These are phyloP conservation scores for Diphasiastrum complanatum DNA, from an alignment of 83 land plant species.

Conservation along the genomic window DNA sequence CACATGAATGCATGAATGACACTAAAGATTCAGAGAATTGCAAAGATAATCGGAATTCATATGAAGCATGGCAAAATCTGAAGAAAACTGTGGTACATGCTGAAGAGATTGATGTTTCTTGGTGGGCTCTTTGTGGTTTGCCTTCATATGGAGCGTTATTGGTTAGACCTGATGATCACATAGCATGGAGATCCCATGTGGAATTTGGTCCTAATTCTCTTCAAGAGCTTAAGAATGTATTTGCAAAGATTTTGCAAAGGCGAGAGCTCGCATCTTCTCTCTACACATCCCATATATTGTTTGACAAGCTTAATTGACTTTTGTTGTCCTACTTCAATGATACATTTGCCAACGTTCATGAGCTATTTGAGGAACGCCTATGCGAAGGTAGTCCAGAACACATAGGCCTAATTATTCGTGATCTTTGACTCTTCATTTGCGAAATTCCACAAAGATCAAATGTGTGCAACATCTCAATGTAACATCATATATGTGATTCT, in stretches of 20 bases:
- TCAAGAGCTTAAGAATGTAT: conserved; percentile 40
- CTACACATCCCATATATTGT: conserved; percentile 1
- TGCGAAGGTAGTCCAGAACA: too few relatives aligned
- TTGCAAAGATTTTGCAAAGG: conserved; percentile 26
- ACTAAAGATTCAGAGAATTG: too few relatives aligned
- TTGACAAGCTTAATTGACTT: neutral
- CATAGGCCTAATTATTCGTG: too few relatives aligned
- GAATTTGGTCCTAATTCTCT: conserved; percentile 27
- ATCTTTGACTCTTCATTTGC: too few relatives aligned
- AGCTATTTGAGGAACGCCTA: too few relatives aligned
- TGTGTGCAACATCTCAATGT: too few relatives aligned
- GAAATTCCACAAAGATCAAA: too few relatives aligned
- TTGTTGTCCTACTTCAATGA: neutral
- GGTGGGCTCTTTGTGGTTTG: conserved; percentile 72
- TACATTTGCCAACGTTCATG: too few relatives aligned
- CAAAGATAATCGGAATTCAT: too few relatives aligned
- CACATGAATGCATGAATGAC: too few relatives aligned
- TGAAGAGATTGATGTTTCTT: conserved; percentile 43
- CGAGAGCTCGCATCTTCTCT: conserved; percentile 18
- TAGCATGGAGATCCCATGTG: conserved; percentile 61
- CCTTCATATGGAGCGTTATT: conserved; percentile 52
- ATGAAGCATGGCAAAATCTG: too few relatives aligned
- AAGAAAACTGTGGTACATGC: conserved; percentile 50
- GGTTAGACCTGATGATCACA: conserved; percentile 87
- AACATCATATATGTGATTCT: too few relatives aligned